Conservation (phyloP, 352 stramenopile genomes). For the Globisporangium acanthophoron region DNA sequence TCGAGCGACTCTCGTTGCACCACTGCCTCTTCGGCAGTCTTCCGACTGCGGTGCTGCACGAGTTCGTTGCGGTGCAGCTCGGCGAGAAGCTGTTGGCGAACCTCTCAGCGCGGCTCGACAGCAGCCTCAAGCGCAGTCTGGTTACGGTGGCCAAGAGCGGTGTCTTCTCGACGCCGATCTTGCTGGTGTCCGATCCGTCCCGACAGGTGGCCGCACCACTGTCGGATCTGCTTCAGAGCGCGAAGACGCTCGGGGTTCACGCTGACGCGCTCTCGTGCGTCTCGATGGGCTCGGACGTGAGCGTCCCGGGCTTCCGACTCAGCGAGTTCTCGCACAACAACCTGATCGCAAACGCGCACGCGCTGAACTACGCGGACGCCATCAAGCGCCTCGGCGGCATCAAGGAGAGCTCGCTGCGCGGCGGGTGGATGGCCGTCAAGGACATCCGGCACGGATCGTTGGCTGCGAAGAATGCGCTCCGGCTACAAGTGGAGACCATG, state of each 20-base stretch:
- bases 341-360: slow-evolving; percentile 5
- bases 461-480: slow-evolving; percentile 18
- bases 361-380: slow-evolving; percentile 3
- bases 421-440: slow-evolving; percentile 29
- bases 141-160: slow-evolving; percentile 1
- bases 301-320: slow-evolving; percentile 8
- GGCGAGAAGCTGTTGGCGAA: slow-evolving; percentile 13
- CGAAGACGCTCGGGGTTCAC: slow-evolving; percentile 1
- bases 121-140: slow-evolving; percentile 2
- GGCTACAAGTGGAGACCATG: slow-evolving; percentile 25
- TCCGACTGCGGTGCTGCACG: slow-evolving; percentile 15
- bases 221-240: slow-evolving; percentile 10
- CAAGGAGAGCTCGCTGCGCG: slow-evolving; percentile 20
- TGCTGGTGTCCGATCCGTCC: slow-evolving; percentile 8
- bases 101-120: slow-evolving; percentile 5
- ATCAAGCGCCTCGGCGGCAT: slow-evolving; percentile 17
- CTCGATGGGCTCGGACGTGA: slow-evolving; percentile 9
- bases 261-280: slow-evolving; percentile 12
- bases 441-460: slow-evolving; percentile 6
- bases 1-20: slow-evolving; percentile 29
- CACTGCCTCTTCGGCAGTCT: slow-evolving; percentile 24
- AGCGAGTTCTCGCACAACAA: slow-evolving; percentile 11
- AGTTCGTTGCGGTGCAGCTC: slow-evolving; percentile 21
- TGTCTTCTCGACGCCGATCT: slow-evolving; percentile 9
- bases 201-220: background rate